Percentiles rank a stretch among this genome's conserved stretches.
Evolutionary conservation across 164 flowering plant species (phyloP).

Genomic region (Amborella trichopoda): DNA sequence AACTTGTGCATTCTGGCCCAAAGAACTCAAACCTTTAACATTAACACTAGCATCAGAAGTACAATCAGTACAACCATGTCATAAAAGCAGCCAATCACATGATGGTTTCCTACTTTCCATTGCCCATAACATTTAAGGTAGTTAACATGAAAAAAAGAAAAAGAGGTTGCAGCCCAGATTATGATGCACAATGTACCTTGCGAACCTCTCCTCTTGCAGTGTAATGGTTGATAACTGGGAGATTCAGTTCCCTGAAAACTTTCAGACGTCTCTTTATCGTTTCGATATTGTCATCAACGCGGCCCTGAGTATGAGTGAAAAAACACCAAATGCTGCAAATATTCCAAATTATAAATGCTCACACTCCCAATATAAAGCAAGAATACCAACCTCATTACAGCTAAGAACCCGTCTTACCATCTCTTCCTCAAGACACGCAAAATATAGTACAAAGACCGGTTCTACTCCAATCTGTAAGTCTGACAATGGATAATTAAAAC

Average conservation of each 20-base stretch:
- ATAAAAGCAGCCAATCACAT: too few relatives aligned
- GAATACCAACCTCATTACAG: slow-evolving; percentile 65
- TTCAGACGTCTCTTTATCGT: slow-evolving; percentile 81
- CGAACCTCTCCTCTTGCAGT: slow-evolving; percentile 51
- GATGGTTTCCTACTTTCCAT: too few relatives aligned
- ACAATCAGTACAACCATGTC: too few relatives aligned
- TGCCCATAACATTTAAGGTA: too few relatives aligned
- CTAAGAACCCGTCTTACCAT: slow-evolving; percentile 87
- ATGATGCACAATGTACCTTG: slow-evolving; percentile 54
- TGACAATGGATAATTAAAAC: not conserved
- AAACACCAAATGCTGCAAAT: too few relatives aligned
- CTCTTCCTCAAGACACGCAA: slow-evolving; percentile 88
- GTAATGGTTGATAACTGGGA: slow-evolving; percentile 78
- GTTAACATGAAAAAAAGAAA: too few relatives aligned
- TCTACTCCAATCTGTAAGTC: slow-evolving; percentile 54
- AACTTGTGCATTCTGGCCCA: too few relatives aligned
- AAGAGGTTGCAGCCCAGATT: too few relatives aligned
- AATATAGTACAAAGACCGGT: slow-evolving; percentile 77
- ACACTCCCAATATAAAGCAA: too few relatives aligned
- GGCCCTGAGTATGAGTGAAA: slow-evolving; percentile 57
- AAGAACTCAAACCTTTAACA: too few relatives aligned
- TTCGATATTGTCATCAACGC: slow-evolving; percentile 81
- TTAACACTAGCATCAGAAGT: too few relatives aligned
- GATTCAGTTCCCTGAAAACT: slow-evolving; percentile 43
- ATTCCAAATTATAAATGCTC: too few relatives aligned